Conservation (phyloP, 208 protist genomes). For the Porcisia deanei region DNA sequence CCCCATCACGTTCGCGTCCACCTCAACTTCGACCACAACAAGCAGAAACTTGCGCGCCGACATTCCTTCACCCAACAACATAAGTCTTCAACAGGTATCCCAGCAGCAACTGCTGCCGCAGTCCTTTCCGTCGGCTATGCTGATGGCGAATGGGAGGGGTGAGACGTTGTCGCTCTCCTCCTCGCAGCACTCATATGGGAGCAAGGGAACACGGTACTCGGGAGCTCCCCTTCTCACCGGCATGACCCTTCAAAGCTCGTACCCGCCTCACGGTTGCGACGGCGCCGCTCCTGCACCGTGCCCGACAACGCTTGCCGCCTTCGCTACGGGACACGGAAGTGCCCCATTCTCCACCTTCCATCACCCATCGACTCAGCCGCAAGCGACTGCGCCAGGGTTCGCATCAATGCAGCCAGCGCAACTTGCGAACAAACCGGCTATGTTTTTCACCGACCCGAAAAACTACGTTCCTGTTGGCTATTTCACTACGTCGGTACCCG, state of each 20-base stretch:
- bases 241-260: background rate
- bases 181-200: conserved; percentile 4
- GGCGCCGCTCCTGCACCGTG: background rate
- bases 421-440: background rate
- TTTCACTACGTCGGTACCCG: conserved; percentile 1
- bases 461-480: conserved; percentile 1
- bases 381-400: background rate
- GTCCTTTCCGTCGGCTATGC: background rate
- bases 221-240: background rate
- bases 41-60: background rate
- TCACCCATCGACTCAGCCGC: background rate
- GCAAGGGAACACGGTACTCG: background rate
- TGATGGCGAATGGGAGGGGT: conserved; percentile 2
- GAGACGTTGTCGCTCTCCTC: conserved; percentile 9
- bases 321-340: background rate
- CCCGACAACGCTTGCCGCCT: background rate
- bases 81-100: background rate
- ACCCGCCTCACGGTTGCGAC: background rate
- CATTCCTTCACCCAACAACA: background rate
- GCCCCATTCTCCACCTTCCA: background rate
- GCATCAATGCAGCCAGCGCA: background rate
- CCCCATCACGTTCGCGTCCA: conserved; percentile 2
- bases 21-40: background rate
- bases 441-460: background rate
- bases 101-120: background rate